Conservation (phyloP, 1,139 yeast genomes). For the Hyphopichia wangnamkhiaoensis region DNA sequence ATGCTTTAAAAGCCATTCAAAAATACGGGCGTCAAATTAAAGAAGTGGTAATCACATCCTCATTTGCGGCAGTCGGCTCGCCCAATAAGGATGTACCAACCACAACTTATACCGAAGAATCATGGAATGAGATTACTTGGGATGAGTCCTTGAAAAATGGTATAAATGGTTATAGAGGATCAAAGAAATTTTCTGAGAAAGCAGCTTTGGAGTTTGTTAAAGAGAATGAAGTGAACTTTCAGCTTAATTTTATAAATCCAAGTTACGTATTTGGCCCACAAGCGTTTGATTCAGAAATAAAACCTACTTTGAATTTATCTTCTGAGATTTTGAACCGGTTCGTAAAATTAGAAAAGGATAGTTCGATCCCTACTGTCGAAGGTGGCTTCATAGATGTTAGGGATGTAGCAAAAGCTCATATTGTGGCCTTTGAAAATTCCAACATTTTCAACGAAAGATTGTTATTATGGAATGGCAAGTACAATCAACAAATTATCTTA, state of each 20-base stretch:
- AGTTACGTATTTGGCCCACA: slow-evolving; percentile 25
- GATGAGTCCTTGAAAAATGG: slow-evolving; percentile 17
- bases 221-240: slow-evolving; percentile 9
- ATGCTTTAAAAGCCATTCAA: slow-evolving; percentile 28
- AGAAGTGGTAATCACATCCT: slow-evolving; percentile 28
- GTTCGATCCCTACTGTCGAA: slow-evolving; percentile 9
- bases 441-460: slow-evolving; percentile 13
- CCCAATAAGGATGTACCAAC: slow-evolving; percentile 17
- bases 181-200: slow-evolving; percentile 33
- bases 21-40: slow-evolving; percentile 26
- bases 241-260: slow-evolving; percentile 16
- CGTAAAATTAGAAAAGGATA: slow-evolving; percentile 6
- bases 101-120: slow-evolving; percentile 14
- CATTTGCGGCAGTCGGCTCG: slow-evolving; percentile 23
- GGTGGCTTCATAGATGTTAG: slow-evolving; percentile 39
- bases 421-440: slow-evolving; percentile 31
- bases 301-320: slow-evolving; percentile 14
- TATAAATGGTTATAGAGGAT: slow-evolving; percentile 30
- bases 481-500: slow-evolving; percentile 20
- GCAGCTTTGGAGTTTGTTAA: slow-evolving; percentile 47
- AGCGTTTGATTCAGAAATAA: slow-evolving; percentile 21
- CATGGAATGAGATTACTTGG: slow-evolving; percentile 22
- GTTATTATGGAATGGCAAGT: slow-evolving; percentile 16
- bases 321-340: slow-evolving; percentile 16
- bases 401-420: slow-evolving; percentile 41